Conservation (phyloP, 2,329 filamentous ascomycete species). For the Stachybotrys elegans region DNA sequence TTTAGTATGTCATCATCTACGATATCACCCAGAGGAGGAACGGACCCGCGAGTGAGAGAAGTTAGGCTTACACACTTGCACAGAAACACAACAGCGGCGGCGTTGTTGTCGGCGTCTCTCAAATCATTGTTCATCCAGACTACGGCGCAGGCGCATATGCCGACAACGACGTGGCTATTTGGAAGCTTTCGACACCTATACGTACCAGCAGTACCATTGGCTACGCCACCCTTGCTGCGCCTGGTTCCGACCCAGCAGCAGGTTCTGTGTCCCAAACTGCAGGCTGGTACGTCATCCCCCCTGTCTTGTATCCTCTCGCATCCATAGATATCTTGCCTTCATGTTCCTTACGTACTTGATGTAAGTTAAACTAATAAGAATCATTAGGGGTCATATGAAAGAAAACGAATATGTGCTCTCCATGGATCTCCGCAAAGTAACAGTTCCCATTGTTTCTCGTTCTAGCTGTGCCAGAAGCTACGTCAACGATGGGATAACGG, state of each 20-base stretch:
- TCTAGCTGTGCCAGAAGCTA: neutral
- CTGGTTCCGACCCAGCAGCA: slow-evolving; percentile 19
- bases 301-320: too few relatives aligned
- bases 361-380: neutral
- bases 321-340: neutral
- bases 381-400: neutral
- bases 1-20: slow-evolving; percentile 11
- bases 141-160: slow-evolving; percentile 11
- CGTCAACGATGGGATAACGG: neutral
- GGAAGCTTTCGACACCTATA: slow-evolving; percentile 20
- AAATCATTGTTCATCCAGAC: slow-evolving; percentile 16
- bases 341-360: neutral
- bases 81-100: slow-evolving; percentile 21
- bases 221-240: slow-evolving; percentile 17
- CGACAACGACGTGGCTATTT: slow-evolving; percentile 24
- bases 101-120: slow-evolving; percentile 15
- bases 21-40: too few relatives aligned
- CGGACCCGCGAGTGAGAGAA: too few relatives aligned
- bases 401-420: neutral
- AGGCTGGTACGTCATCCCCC: slow-evolving; percentile 25
- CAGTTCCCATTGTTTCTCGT: neutral
- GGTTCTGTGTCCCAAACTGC: slow-evolving; percentile 16
- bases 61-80: too few relatives aligned
- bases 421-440: neutral
- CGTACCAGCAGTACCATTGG: slow-evolving; percentile 13